Evolutionary conservation across 1,139 yeast species (phyloP), one percentile per base, ranked within the genome.

Genomic region (Spencermartinsiella ligniputridi): DNA sequence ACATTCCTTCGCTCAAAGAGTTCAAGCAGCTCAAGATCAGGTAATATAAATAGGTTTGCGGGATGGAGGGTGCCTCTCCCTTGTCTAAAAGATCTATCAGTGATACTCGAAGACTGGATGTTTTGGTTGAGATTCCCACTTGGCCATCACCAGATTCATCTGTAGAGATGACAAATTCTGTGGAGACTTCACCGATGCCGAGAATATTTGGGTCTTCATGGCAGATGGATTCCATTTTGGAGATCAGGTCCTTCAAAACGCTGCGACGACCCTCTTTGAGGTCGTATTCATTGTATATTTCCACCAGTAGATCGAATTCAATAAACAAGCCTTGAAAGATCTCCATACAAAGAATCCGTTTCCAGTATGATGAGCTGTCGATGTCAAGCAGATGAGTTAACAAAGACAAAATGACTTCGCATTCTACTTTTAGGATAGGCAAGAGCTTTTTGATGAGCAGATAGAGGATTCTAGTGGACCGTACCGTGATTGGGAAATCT

Each of bases 81-180:
- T 88, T 89, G 56, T 90, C 97, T 25, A 90, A 69, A 47, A 82
- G 76, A 48, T 89, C 96, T 37, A 89, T 69, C 46, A 81, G 74
- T 4, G 81, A 70, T 0, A 80, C 69, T 52, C 81, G 78, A 44
- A 78, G 67, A 1, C 70, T 57, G 0, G 78, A 70, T 3, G 60
- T 52, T 39, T 52, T 52, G 8, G 50, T 27, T 2, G 66, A 60
- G 48, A 58, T 38, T 9, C 56, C 61, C 20, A 52, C 45, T 6
- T 52, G 45, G 21, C 46, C 39, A 15, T 11, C 12, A 24, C 39
- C 39, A 6, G 43, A 37, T 15, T 19, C 13, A 35, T 12, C 27
- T 8, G n/a, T 22, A 9, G 12, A 6, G 6, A 50, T 17, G 2
- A 25, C 12, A 37, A 54, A 50, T 3, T 53, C 52, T 17, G 47